phyloP scores from a whole-genome alignment of 2,329 filamentous ascomycete species.

The Fusarium pininemorale region DNA sequence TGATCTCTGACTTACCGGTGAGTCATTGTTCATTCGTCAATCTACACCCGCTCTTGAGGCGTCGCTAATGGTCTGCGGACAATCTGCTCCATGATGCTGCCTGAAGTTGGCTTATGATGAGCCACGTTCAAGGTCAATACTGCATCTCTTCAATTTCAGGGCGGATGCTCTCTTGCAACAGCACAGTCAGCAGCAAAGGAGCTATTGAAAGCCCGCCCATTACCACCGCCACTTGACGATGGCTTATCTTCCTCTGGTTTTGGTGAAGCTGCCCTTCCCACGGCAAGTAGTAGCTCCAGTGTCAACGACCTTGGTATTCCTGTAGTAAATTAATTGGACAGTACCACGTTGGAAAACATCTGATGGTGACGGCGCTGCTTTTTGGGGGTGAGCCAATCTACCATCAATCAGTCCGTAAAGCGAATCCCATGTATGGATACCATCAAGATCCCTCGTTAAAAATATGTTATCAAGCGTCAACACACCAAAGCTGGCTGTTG shows the following conservation, averaged over 20 bases:
- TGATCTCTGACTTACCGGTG: neutral
- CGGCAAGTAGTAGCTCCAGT: no score
- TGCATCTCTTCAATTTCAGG: no score
- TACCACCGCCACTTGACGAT: rapidly evolving
- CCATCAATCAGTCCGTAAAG: neutral
- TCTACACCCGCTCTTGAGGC: neutral
- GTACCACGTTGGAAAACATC: no score
- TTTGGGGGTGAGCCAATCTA: neutral
- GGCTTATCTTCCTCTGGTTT: no score
- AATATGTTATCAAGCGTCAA: no score
- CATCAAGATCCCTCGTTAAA: neutral
- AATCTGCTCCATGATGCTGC: neutral
- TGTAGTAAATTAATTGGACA: neutral
- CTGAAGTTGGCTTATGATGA: neutral
- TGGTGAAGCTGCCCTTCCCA: neutral
- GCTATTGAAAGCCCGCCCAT: rapidly evolving
- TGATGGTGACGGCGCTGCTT: neutral
- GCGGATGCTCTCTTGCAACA: no score
- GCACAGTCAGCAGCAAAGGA: neutral
- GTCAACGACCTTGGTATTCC: neutral
- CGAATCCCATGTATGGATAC: no score
- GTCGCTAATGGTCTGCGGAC: neutral
- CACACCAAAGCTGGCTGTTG: neutral
- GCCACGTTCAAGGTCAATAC: neutral
- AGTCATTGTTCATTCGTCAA: neutral